phyloP scores from a whole-genome alignment of 352 stramenopile genomes.

The Phytophthora podocarpi region DNA sequence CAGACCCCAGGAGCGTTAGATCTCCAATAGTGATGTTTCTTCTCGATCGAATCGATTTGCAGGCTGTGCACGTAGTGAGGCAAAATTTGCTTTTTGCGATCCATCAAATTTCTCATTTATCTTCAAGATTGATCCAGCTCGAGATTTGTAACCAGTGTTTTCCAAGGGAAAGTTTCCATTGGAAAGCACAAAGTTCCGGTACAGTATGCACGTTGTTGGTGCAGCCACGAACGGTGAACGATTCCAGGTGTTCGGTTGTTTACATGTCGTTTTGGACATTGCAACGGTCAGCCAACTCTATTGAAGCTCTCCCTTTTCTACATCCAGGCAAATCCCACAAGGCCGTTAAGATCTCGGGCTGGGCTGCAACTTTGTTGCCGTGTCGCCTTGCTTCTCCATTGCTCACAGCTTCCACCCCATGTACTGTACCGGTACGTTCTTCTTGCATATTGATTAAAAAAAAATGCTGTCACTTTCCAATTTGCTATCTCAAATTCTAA shows the following conservation, averaged over 20 bases:
- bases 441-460: conserved; percentile 10
- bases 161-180: too few relatives aligned
- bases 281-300: not conserved
- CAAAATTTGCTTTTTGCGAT: not conserved
- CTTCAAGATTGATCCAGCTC: conserved; percentile 3
- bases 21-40: too few relatives aligned
- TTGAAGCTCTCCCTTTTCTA: not conserved
- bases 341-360: conserved; percentile 1
- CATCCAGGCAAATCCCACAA: not conserved
- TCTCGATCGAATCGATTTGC: not conserved
- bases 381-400: conserved; percentile 8
- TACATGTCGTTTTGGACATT: not conserved
- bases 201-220: conserved; percentile 1
- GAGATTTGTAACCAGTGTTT: conserved; percentile 16
- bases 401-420: not conserved
- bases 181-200: too few relatives aligned
- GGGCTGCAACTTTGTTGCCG: not conserved
- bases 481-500: not conserved
- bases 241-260: conserved; percentile 13
- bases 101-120: conserved; percentile 8
- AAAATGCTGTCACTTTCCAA: conserved; percentile 10
- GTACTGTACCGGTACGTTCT: too few relatives aligned
- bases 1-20: too few relatives aligned
- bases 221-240: conserved; percentile 6
- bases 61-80: conserved; percentile 2